phyloP scores from a whole-genome alignment of 106 monocot genomes.

The Apostasia ramifera region DNA sequence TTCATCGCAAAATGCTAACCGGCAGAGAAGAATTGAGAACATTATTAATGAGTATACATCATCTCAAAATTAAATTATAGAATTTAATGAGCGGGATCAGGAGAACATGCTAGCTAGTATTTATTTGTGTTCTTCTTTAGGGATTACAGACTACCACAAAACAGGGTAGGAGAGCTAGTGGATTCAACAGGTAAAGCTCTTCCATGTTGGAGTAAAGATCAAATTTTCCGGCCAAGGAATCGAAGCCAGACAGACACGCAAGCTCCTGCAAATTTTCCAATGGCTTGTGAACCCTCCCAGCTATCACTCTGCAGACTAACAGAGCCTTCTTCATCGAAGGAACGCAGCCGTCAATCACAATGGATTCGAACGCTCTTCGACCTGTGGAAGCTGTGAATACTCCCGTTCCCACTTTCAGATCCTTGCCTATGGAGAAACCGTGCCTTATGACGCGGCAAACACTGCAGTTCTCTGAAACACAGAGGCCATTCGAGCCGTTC shows the following conservation, averaged over 20 bases:
- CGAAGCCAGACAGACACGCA: conserved; percentile 46
- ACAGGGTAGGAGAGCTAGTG: conserved; percentile 64
- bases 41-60: too few species aligned
- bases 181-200: conserved; percentile 80
- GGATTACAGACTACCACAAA: conserved; percentile 81
- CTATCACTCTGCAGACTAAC: conserved; percentile 84
- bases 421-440: conserved; percentile 62
- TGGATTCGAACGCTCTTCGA: conserved; percentile 65
- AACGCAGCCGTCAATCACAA: conserved; percentile 37
- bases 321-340: conserved; percentile 46
- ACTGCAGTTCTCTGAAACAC: conserved; percentile 59
- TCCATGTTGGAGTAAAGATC: conserved; percentile 75
- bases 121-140: conserved; percentile 6
- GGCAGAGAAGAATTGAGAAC: too few species aligned
- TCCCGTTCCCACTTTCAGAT: conserved; percentile 47
- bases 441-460: conserved; percentile 67
- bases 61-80: too few species aligned
- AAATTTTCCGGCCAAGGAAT: conserved; percentile 75
- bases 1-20: too few species aligned
- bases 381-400: conserved; percentile 93
- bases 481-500: conserved; percentile 60
- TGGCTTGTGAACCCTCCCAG: conserved; percentile 82
- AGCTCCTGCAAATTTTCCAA: conserved; percentile 70
- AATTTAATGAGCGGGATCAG: too few species aligned
- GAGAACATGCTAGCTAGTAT: too few species aligned